Conservation (phyloP, 495 filamentous ascomycete genomes). For the Xylaria acuta region DNA sequence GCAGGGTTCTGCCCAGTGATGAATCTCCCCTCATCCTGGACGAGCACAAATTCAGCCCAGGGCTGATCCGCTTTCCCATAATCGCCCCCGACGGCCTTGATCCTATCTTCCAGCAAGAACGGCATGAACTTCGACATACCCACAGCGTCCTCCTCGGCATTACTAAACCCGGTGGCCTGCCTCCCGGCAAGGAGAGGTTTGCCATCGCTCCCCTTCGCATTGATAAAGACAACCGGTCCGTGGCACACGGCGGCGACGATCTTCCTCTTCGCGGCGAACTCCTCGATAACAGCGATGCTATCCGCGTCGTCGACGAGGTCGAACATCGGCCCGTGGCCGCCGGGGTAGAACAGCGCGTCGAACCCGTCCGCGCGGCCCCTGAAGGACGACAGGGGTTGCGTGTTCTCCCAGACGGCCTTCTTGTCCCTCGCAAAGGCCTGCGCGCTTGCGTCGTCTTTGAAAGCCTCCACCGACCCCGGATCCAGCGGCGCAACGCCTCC, state of each 20-base stretch:
- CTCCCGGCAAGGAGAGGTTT: constrained; percentile 60
- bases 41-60: constrained; percentile 66
- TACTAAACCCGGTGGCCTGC: constrained; percentile 70
- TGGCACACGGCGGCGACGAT: constrained; percentile 73
- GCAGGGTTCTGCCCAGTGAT: constrained; percentile 82
- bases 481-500: constrained; percentile 75
- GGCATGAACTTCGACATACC: constrained; percentile 61
- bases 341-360: constrained; percentile 75
- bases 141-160: constrained; percentile 67
- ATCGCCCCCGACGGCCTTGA: constrained; percentile 55
- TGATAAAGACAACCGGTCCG: constrained; percentile 66
- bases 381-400: constrained; percentile 58
- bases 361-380: constrained; percentile 63
- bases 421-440: constrained; percentile 60
- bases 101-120: constrained; percentile 67
- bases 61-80: constrained; percentile 65
- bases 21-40: constrained; percentile 59
- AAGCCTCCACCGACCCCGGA: constrained; percentile 65
- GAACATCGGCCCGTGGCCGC: constrained; percentile 83
- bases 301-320: constrained; percentile 61
- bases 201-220: constrained; percentile 58
- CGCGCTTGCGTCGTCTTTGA: constrained; percentile 60
- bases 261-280: constrained; percentile 68
- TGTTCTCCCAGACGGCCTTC: constrained; percentile 66
- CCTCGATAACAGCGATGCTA: constrained; percentile 62